phyloP scores from a whole-genome alignment of 2,329 filamentous ascomycete genomes.

The Zymoseptoria tritici region DNA sequence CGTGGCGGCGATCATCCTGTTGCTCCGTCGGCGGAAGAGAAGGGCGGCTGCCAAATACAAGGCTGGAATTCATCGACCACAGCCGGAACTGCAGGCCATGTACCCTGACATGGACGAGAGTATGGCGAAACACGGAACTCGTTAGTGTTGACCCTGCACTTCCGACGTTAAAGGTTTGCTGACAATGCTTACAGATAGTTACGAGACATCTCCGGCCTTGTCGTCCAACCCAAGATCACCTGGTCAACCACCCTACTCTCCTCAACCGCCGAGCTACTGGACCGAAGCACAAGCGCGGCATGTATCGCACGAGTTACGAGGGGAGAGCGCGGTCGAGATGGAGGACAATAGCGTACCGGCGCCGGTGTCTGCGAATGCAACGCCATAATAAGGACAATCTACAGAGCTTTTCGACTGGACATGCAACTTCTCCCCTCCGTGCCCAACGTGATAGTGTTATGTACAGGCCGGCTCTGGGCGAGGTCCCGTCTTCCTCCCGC shows the following conservation, averaged over 20 bases:
- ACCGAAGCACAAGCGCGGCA: constrained; percentile 1
- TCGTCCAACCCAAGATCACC: constrained; percentile 9
- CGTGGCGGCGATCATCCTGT: constrained; percentile 2
- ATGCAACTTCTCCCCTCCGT: no score
- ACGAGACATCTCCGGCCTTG: constrained; percentile 1
- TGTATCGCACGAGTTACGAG: constrained; percentile 6
- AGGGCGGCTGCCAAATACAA: not conserved
- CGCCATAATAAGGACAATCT: not conserved
- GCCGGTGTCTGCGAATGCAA: not conserved
- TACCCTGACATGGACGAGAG: not conserved
- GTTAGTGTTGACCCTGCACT: not conserved
- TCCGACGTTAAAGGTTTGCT: not conserved
- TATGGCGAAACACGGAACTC: constrained; percentile 3
- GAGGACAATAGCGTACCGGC: not conserved
- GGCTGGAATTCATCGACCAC: not conserved
- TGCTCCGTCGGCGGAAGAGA: constrained; percentile 8
- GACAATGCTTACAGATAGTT: constrained; percentile 1
- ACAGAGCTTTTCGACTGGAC: not conserved
- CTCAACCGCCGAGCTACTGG: constrained; percentile 8
- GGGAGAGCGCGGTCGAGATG: constrained; percentile 8
- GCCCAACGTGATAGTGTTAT: no score
- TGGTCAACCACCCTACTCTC: constrained; percentile 5
- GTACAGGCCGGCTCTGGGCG: no score
- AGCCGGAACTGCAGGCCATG: constrained; percentile 1
- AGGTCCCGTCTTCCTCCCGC: no score